Conservation (phyloP, 352 stramenopile species). For the Globisporangium cylindrosporum region DNA sequence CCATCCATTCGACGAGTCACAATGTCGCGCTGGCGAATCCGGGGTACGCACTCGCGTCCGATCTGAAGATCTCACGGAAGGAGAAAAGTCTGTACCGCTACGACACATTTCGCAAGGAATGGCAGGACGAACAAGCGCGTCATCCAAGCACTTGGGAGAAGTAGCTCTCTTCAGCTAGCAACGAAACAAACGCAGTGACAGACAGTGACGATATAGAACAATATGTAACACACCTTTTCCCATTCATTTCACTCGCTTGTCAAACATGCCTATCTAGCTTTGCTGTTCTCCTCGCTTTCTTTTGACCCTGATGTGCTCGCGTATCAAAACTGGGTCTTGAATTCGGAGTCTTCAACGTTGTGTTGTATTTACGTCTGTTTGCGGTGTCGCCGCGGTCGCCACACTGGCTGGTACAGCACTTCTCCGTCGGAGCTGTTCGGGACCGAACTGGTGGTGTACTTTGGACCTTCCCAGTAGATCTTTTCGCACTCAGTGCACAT, state of each 20-base stretch:
- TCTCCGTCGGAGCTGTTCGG: not conserved
- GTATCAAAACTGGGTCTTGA: not conserved
- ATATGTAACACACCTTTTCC: not conserved
- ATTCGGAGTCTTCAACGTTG: not conserved
- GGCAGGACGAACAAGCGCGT: constrained; percentile 66
- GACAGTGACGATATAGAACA: not conserved
- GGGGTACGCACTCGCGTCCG: constrained; percentile 31
- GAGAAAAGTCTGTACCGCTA: constrained; percentile 71
- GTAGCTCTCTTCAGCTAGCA: not conserved
- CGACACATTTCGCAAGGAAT: constrained; percentile 71
- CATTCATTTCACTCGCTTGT: not conserved
- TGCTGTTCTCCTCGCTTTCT: not conserved
- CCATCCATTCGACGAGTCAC: constrained; percentile 38
- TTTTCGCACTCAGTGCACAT: constrained; percentile 61
- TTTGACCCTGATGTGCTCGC: not conserved
- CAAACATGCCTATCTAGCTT: not conserved
- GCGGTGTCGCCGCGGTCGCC: constrained; percentile 1
- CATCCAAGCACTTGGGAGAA: constrained; percentile 51
- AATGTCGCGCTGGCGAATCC: constrained; percentile 22
- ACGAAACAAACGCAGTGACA: not conserved
- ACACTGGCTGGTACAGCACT: constrained; percentile 11
- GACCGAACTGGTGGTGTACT: constrained; percentile 38
- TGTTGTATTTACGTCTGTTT: not conserved
- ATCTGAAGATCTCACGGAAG: constrained; percentile 65
- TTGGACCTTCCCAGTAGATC: constrained; percentile 78